These are phyloP conservation scores for Ceratocystis diversiconidia DNA, from an alignment of 2,329 filamentous ascomycete species.

Conservation along the genomic window DNA sequence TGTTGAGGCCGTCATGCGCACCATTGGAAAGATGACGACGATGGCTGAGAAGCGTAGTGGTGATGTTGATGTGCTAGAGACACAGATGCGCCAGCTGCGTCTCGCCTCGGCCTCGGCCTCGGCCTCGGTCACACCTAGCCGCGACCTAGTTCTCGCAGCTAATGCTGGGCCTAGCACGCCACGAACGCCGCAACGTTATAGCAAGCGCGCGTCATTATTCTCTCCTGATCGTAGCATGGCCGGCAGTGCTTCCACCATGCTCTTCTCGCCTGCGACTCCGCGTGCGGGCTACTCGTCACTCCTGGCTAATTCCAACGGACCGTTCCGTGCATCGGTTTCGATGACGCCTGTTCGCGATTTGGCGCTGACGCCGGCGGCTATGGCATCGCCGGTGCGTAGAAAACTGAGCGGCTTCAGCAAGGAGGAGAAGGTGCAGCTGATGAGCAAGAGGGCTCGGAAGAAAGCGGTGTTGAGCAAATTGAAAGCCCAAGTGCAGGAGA, in stretches of 20 bases:
- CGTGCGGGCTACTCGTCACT: conserved; percentile 28
- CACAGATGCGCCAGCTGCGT: conserved; percentile 63
- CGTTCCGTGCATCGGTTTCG: neutral
- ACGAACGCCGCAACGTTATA: conserved; percentile 27
- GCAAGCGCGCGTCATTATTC: conserved; percentile 25
- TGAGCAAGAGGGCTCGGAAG: conserved; percentile 38
- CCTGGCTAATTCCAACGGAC: conserved; percentile 18
- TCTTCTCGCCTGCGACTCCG: conserved; percentile 22
- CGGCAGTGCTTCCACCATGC: conserved; percentile 24
- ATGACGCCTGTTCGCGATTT: conserved; percentile 8
- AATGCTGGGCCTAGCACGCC: conserved; percentile 30
- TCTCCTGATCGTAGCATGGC: conserved; percentile 29
- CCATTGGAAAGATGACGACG: conserved; percentile 79
- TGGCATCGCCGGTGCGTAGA: conserved; percentile 40
- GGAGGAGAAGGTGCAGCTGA: conserved; percentile 43
- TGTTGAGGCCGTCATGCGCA: conserved; percentile 81
- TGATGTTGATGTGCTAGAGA: conserved; percentile 80
- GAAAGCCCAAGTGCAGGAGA: conserved; percentile 34
- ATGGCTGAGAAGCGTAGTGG: conserved; percentile 86
- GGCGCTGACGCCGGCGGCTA: conserved; percentile 23
- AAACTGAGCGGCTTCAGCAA: conserved; percentile 47
- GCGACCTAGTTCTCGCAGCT: neutral
- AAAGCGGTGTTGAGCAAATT: conserved; percentile 40
- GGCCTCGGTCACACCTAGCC: conserved; percentile 22
- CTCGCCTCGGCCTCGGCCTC: conserved; percentile 28